Evolutionary conservation across 768 basidiomycete genomes (phyloP).

Genomic region (Porpolomopsis calyptriformis): DNA sequence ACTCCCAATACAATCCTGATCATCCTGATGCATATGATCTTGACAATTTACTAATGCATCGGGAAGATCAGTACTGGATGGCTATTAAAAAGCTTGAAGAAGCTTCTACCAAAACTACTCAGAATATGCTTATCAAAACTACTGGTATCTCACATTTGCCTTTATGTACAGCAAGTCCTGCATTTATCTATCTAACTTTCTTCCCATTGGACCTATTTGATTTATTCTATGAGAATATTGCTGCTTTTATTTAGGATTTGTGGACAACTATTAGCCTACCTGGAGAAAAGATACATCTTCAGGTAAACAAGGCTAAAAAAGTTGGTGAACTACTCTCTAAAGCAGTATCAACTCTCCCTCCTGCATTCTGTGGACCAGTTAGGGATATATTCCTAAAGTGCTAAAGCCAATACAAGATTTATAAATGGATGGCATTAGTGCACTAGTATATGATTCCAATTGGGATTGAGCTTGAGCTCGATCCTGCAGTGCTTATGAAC

Average conservation of each 20-base stretch:
- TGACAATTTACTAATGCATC: slow-evolving; percentile 15
- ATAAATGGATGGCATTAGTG: slow-evolving; percentile 26
- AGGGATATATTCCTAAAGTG: slow-evolving; percentile 21
- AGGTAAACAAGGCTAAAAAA: slow-evolving; percentile 7
- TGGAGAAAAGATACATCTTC: slow-evolving; percentile 15
- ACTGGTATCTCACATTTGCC: slow-evolving; percentile 20
- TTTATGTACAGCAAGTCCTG: slow-evolving; percentile 19
- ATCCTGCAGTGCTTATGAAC: slow-evolving; percentile 16
- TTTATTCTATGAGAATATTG: slow-evolving; percentile 24
- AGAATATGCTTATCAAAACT: slow-evolving; percentile 12
- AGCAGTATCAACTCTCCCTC: slow-evolving; percentile 22
- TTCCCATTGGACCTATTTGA: slow-evolving; percentile 27
- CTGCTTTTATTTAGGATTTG: slow-evolving; percentile 21
- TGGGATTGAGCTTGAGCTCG: slow-evolving; percentile 21
- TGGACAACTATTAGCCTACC: slow-evolving; percentile 16
- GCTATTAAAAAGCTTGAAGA: slow-evolving; percentile 12
- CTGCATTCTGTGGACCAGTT: slow-evolving; percentile 22
- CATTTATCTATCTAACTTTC: slow-evolving; percentile 23
- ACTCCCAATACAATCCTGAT: slow-evolving; percentile 16
- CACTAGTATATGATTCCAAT: slow-evolving; percentile 27
- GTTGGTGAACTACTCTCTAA: slow-evolving; percentile 15
- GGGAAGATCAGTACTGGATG: slow-evolving; percentile 16
- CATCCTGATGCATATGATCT: slow-evolving; percentile 14
- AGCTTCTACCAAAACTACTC: slow-evolving; percentile 10
- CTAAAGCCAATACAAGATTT: slow-evolving; percentile 27